phyloP scores from a whole-genome alignment of 2,329 filamentous ascomycete species.

The Diaporthe humulicola region DNA sequence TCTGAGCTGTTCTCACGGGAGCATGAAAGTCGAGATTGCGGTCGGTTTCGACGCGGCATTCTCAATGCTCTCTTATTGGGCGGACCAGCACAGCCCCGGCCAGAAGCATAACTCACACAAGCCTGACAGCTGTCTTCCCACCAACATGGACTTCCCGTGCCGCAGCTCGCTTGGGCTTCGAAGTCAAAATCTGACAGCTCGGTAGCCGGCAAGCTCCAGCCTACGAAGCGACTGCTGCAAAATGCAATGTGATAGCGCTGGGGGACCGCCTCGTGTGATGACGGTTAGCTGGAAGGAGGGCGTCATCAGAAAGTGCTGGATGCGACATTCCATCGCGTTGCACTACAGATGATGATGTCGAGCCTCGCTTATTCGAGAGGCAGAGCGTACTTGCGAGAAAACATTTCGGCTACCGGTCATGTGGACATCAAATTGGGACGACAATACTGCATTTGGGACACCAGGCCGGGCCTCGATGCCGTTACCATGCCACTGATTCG shows the following conservation, averaged over 20 bases:
- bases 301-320: constrained; percentile 4
- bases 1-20: not conserved
- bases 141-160: constrained; percentile 22
- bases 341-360: not conserved
- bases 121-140: constrained; percentile 21
- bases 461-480: constrained; percentile 34
- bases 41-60: not conserved
- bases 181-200: constrained; percentile 32
- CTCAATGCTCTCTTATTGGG: constrained; percentile 30
- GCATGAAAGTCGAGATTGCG: constrained; percentile 23
- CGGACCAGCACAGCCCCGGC: constrained; percentile 8
- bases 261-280: constrained; percentile 8
- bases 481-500: constrained; percentile 20
- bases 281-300: not conserved
- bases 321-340: constrained; percentile 20
- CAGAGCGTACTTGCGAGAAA: not conserved
- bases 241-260: constrained; percentile 31
- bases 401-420: constrained; percentile 10
- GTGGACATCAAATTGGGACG: constrained; percentile 35
- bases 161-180: constrained; percentile 25
- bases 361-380: constrained; percentile 5
- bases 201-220: constrained; percentile 32
- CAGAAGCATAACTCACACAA: not conserved
- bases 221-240: constrained; percentile 11
- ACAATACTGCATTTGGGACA: constrained; percentile 26